Evolutionary conservation across 2,329 filamentous ascomycete species (phyloP), one percentile per base, ranked within the genome.

Genomic region (Sarocladiaceae sp.): DNA sequence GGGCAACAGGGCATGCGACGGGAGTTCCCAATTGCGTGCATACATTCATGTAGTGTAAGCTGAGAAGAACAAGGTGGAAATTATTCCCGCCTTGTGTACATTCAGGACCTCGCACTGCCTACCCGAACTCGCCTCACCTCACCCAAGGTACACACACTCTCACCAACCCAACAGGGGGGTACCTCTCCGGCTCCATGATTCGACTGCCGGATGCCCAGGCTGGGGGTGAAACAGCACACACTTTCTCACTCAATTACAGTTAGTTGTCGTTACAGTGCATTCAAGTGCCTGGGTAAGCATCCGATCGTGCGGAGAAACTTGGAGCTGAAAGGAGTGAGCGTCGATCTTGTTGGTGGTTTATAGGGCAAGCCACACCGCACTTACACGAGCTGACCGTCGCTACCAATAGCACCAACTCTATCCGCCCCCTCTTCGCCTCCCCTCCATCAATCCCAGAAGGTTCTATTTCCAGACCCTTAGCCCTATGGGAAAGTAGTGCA

Each of bases 261-360:
- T 31, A 15, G 8, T 8, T 31, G 29, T 31, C 8, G 8, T 8
- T 31, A n/a, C n/a, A n/a, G 29, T 31, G 29, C 15, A 15, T 31
- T n/a, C 37, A 40, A 20, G 7, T 44, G 4, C 23, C 4, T 44
- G 40, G n/a, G 37, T 12, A n/a, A 10, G 26, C 28, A 48, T 48
- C 44, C 44, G 44, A 48, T 48, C 44, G 44, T 48, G 44, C 15
- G 44, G 44, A 48, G 44, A 7, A 48, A 28, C 26, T 31, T n/a
- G n/a, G 44, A 46, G 25, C 11, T 13, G 23, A 29, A 6, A 17
- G 7, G 11, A 2, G 20, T 17, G 20, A 11, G 23, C 22, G 13
- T 48, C 28, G 44, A 48, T 48, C 26, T 33, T 11, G 33, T 33
- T 11, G 33, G 26, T 48, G 44, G 44, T 22, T 17, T 4, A 26